phyloP scores from a whole-genome alignment of 495 filamentous ascomycete genomes.

The Jackrogersella minutella region DNA sequence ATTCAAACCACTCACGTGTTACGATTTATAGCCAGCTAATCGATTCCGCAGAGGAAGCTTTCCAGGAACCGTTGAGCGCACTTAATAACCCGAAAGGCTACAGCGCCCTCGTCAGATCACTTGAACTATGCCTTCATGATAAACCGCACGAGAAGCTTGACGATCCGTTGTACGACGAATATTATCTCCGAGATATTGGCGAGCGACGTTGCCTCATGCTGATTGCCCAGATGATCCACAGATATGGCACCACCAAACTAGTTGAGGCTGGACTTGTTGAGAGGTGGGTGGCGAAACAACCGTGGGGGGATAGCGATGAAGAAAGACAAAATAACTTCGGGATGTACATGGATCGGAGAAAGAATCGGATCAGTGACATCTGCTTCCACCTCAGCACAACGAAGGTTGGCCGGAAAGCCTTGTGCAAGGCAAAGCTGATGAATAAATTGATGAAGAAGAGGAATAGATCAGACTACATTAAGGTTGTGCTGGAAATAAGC shows the following conservation, averaged over 20 bases:
- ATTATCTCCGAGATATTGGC: conserved; percentile 58
- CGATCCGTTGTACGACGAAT: conserved; percentile 60
- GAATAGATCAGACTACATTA: conserved; percentile 40
- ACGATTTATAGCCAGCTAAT: conserved; percentile 12
- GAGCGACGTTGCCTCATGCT: conserved; percentile 61
- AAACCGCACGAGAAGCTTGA: conserved; percentile 58
- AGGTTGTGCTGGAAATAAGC: conserved; percentile 46
- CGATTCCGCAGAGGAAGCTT: conserved; percentile 23
- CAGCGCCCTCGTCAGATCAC: conserved; percentile 59
- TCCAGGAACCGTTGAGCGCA: conserved; percentile 34
- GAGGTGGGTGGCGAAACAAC: conserved; percentile 64
- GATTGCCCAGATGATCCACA: conserved; percentile 53
- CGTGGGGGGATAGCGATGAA: conserved; percentile 57
- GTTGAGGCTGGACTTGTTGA: conserved; percentile 61
- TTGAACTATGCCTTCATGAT: conserved; percentile 58
- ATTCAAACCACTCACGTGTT: neutral
- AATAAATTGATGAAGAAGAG: conserved; percentile 25
- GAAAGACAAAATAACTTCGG: conserved; percentile 56
- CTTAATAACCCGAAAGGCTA: conserved; percentile 56
- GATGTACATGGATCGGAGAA: conserved; percentile 50
- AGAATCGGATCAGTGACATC: conserved; percentile 58
- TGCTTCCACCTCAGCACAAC: conserved; percentile 48
- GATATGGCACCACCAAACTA: conserved; percentile 51
- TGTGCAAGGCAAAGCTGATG: conserved; percentile 53
- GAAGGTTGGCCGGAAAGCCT: conserved; percentile 49